These are phyloP conservation scores for Gremmenia infestans DNA, from an alignment of 2,329 filamentous ascomycete genomes.

Conservation along the genomic window DNA sequence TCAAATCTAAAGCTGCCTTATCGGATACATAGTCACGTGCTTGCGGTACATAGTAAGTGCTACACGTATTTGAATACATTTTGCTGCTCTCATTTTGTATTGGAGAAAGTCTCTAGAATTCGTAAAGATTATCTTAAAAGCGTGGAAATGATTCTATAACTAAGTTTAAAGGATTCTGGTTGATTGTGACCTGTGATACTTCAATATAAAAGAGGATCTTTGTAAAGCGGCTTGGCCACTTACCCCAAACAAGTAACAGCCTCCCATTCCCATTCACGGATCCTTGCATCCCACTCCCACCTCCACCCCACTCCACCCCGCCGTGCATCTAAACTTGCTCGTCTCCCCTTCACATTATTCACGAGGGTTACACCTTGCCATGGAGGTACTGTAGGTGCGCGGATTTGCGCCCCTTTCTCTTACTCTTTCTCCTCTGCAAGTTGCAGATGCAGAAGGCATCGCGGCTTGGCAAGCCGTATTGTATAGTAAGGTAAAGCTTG, in stretches of 20 bases:
- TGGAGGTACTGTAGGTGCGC: not conserved
- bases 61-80: too few relatives aligned
- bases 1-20: not conserved
- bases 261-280: not conserved
- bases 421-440: not conserved
- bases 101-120: too few relatives aligned
- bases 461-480: conserved; percentile 1
- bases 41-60: too few relatives aligned
- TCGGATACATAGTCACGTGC: not conserved
- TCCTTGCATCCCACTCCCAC: not conserved
- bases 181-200: too few relatives aligned
- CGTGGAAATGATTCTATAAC: too few relatives aligned
- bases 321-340: not conserved
- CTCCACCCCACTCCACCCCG: not conserved
- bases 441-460: not conserved
- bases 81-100: too few relatives aligned
- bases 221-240: not conserved
- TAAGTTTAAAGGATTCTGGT: too few relatives aligned
- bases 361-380: not conserved
- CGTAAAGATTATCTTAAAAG: too few relatives aligned
- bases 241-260: not conserved
- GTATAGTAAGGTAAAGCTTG: conserved; percentile 2
- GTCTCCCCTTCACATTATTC: not conserved
- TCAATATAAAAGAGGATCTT: not conserved
- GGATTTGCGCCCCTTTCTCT: conserved; percentile 11